These are phyloP conservation scores for Scedosporium boydii DNA, from an alignment of 2,329 filamentous ascomycete genomes.

Conservation along the genomic window DNA sequence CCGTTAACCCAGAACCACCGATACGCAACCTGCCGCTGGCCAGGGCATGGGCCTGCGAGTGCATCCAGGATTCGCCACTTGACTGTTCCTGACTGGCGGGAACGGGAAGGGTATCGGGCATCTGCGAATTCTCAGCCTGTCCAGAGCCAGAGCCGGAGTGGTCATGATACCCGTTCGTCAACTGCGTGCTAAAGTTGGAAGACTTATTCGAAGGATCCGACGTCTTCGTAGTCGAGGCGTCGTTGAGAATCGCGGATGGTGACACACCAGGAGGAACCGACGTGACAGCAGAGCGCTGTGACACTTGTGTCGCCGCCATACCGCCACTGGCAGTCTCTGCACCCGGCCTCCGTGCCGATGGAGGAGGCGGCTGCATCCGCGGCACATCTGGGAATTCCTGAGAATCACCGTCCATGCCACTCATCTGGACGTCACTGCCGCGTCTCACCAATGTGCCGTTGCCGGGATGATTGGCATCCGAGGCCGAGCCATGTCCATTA, in stretches of 20 bases:
- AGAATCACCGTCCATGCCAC: constrained; percentile 38
- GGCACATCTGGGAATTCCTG: constrained; percentile 35
- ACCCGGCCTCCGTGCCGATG: constrained; percentile 15
- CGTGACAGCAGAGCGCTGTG: constrained; percentile 54
- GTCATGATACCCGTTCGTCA: constrained; percentile 55
- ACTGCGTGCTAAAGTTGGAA: constrained; percentile 59
- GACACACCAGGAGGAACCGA: constrained; percentile 48
- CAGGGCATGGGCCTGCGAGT: constrained; percentile 49
- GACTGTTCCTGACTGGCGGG: constrained; percentile 36
- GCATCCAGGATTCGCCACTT: constrained; percentile 45
- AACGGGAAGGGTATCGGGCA: constrained; percentile 45
- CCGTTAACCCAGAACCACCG: constrained; percentile 14
- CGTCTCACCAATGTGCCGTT: constrained; percentile 41
- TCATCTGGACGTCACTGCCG: constrained; percentile 53
- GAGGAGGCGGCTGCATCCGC: constrained; percentile 39
- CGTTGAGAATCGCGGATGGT: constrained; percentile 58
- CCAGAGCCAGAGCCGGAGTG: constrained; percentile 20
- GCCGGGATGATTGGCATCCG: constrained; percentile 31
- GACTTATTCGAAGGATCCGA: constrained; percentile 61
- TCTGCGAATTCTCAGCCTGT: constrained; percentile 23
- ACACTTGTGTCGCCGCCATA: constrained; percentile 43
- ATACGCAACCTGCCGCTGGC: constrained; percentile 24
- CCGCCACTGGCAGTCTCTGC: constrained; percentile 27
- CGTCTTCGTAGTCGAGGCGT: constrained; percentile 90
- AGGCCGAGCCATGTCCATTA: constrained; percentile 42